Base-by-base conservation (phyloP, 75 land plant genomes). In the Azolla pinnata region DNA sequence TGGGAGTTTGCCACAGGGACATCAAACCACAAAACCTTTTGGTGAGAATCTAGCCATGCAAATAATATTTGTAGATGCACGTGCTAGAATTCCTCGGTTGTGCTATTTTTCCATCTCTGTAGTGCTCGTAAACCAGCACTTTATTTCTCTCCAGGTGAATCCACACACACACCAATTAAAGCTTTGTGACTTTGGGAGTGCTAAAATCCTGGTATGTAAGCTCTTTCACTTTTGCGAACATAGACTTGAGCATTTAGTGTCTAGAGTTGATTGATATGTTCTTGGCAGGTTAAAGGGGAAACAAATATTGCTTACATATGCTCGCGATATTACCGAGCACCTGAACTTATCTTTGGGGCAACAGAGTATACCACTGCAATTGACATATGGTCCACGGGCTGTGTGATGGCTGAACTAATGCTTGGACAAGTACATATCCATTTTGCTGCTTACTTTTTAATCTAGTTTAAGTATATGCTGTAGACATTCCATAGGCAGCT, bases 81-180 rank as follows among this genome's bases (percentile, higher is more conserved):
- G 21, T 46, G 14, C 49, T 18, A 46, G 4, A 23, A 46, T 7
- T 7, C 14, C 14, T 38, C 14, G 42, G 42, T 38, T 38, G 42
- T 38, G 42, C 12, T 38, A 7, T 38, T 14, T 38, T 30, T 20
- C 28, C 7, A 9, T 14, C 10, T 21, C 9, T 35, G 53, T n/a
- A 25, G 18, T 56, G 54, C n/a, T 9, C 16, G 54, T 5, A 51
- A 8, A 38, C 12, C 7, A 8, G 7, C 14, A 8, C 42, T 14
- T 7, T 7, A 38, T 14, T 38, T 38, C 14, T 38, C 42, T 38
- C 7, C 42, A 85, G 88, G 88, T 85, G 23, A 85, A 82, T 79
- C 88, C 86, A 30, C 88, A 85, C 67, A 82, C 86, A 14, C 88
- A 85, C 61, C 88, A 85, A 58, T 82, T 85, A 32, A 85, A 85